Conservation (phyloP, 1,284 basidiomycete species). For the Apiotrichum mycotoxinovorans region DNA sequence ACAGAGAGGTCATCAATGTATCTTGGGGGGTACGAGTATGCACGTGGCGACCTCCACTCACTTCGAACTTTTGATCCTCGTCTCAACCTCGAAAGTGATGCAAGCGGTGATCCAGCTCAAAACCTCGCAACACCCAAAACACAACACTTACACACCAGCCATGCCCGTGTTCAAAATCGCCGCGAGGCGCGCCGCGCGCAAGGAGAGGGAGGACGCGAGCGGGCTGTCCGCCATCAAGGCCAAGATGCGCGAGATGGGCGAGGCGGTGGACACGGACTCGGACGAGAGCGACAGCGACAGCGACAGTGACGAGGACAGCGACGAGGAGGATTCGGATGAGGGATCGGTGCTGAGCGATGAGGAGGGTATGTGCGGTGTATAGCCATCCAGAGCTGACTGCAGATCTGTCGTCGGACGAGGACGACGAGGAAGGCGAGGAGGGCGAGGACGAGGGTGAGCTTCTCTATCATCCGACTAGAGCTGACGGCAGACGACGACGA, state of each 20-base stretch:
- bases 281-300: slow-evolving; percentile 34
- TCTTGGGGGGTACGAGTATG: too few relatives aligned
- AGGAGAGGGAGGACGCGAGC: slow-evolving; percentile 62
- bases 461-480: background rate
- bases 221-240: slow-evolving; percentile 59
- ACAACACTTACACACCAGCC: background rate
- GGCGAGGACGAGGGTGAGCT: background rate
- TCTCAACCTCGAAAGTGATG: too few relatives aligned
- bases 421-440: slow-evolving; percentile 3
- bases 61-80: too few relatives aligned
- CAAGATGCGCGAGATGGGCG: slow-evolving; percentile 56
- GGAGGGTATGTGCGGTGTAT: slow-evolving; percentile 23
- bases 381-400: slow-evolving; percentile 3
- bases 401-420: slow-evolving; percentile 9
- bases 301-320: slow-evolving; percentile 12
- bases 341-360: slow-evolving; percentile 47
- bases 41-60: too few relatives aligned
- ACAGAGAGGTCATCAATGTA: too few relatives aligned
- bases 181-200: slow-evolving; percentile 63
- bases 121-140: background rate
- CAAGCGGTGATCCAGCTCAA: too few relatives aligned
- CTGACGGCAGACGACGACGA: slow-evolving; percentile 5
- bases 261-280: slow-evolving; percentile 2
- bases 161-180: slow-evolving; percentile 72
- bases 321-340: slow-evolving; percentile 44